Evolutionary conservation across 371 early-diverging fungal species (phyloP), one percentile per base, ranked within the genome.

Genomic region (Vairimorpha ceranae): DNA sequence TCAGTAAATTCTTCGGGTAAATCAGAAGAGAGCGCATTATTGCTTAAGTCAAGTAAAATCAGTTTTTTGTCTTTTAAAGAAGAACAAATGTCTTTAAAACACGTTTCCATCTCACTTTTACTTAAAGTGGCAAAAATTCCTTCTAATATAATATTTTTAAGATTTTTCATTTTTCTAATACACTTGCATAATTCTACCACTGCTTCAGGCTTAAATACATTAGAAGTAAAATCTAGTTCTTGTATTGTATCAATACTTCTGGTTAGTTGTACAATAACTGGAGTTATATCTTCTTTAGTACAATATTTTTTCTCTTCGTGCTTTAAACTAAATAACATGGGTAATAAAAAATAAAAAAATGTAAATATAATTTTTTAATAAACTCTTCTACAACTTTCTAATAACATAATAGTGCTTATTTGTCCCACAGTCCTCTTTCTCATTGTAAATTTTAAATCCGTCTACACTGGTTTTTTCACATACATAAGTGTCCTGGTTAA

Each of bases 21-120:
- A 30, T 82, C 67, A 12, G 78, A 68, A 21, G 76, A 70, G 23
- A 85, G 41, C 0, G 85, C 85, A 74, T 85, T 85, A 46, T 80
- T 76, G 51, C 82, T 79, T 14, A 85, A 52, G 29, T 83, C 80
- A 25, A 85, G 74, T 30, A 65, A 43, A 19, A 41, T 45, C 14
- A 85, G 23, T 0, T 56, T 51, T 30, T 67, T 46, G 29, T 70
- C 70, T 2, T 14, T 45, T 14, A 77, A 21, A 46, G 71, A 21
- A 3, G 52, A 64, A 41, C 52, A 72, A 41, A 85, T 76, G 41
- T 66, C 25, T 30, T 30, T 54, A 15, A 83, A 67, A 45, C 76
- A 63, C 15, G 58, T 32, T 36, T 58, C 30, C 72, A 85, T 79
- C n/a, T 79, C 76, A 25, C 78, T 74, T 41, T 73, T 75, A 8